Base-by-base conservation (phyloP, 1,284 basidiomycete species). In the Neotropicomus parvogracilis region DNA sequence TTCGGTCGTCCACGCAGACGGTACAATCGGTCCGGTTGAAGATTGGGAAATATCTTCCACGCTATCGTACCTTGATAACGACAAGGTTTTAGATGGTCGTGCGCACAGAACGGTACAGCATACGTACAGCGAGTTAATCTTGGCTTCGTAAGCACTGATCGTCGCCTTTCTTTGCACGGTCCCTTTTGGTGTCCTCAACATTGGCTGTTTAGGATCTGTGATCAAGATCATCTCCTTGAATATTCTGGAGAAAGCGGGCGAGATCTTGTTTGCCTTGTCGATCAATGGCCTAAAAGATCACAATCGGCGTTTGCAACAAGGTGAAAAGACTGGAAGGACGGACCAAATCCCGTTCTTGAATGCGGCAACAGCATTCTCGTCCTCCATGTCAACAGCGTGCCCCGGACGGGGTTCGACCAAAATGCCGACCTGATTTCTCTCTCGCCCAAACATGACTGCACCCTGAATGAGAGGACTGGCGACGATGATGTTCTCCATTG, bases 161-260 rank as follows among this genome's bases (percentile, higher is more conserved):
- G 40, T 42, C 7, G 20, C 40, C 14, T 33, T 32, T 14, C n/a
- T n/a, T 42, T 16, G 40, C 10, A 42, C 29, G 6, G 40, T 41
- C 3, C 40, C 40, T 24, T 41, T 41, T 12, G 40, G n/a, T 3
- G 29, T 32, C 29, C 40, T 32, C 7, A 32, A 2, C 40, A 41
- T 41, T 3, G 40, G 40, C 11, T 24, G 29, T 32, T 33, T n/a
- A 2, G 29, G 5, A 19, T 27, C 26, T n/a, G 14, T 24, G 8
- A 49, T 43, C 47, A 49, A 19, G 20, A 49, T 50, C 48, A 44
- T 21, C 19, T 44, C 43, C 26, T 44, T 44, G 19, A 36, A 42
- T 34, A 46, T 42, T 6, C 44, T 36, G 6, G 24, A 27, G 19
- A 50, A 50, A 3, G 35, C 26, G 2, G 49, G 40, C 4, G 49